These are phyloP conservation scores for Corniculantispora saksenae DNA, from an alignment of 2,329 filamentous ascomycete genomes.

Conservation along the genomic window DNA sequence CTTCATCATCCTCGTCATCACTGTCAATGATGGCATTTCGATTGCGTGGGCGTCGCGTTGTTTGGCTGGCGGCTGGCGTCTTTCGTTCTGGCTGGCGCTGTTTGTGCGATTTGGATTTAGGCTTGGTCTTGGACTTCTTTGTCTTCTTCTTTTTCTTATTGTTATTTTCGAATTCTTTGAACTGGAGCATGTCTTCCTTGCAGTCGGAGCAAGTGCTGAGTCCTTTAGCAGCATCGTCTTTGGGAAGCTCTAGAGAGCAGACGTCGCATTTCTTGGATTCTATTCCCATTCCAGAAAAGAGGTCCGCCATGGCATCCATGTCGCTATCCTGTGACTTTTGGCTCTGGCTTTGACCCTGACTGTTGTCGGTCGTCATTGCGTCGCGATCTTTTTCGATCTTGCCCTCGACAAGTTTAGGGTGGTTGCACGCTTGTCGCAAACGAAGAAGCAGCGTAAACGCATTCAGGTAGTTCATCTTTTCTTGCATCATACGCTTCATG, in stretches of 20 bases:
- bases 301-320: slow-evolving; percentile 79
- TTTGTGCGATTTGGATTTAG: slow-evolving; percentile 24
- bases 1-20: slow-evolving; percentile 68
- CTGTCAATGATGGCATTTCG: slow-evolving; percentile 65
- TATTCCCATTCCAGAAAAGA: slow-evolving; percentile 83
- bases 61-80: slow-evolving; percentile 25
- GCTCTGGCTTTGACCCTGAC: slow-evolving; percentile 45
- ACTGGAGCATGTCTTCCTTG: slow-evolving; percentile 68
- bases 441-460: slow-evolving; percentile 90
- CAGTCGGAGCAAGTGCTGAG: slow-evolving; percentile 70
- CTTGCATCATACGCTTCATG: slow-evolving; percentile 84
- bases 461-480: slow-evolving; percentile 85
- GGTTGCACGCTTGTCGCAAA: slow-evolving; percentile 90
- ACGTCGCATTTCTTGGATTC: slow-evolving; percentile 78
- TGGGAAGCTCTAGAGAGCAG: slow-evolving; percentile 69
- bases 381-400: slow-evolving; percentile 88
- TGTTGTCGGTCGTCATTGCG: slow-evolving; percentile 67
- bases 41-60: slow-evolving; percentile 44
- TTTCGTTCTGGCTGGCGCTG: background rate
- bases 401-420: slow-evolving; percentile 82
- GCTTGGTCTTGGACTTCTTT: slow-evolving; percentile 28
- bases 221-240: slow-evolving; percentile 43
- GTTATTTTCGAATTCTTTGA: slow-evolving; percentile 43
- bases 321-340: slow-evolving; percentile 61
- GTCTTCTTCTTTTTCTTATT: slow-evolving; percentile 43